phyloP scores from a whole-genome alignment of 495 filamentous ascomycete species.

The Cairneyella variabilis region DNA sequence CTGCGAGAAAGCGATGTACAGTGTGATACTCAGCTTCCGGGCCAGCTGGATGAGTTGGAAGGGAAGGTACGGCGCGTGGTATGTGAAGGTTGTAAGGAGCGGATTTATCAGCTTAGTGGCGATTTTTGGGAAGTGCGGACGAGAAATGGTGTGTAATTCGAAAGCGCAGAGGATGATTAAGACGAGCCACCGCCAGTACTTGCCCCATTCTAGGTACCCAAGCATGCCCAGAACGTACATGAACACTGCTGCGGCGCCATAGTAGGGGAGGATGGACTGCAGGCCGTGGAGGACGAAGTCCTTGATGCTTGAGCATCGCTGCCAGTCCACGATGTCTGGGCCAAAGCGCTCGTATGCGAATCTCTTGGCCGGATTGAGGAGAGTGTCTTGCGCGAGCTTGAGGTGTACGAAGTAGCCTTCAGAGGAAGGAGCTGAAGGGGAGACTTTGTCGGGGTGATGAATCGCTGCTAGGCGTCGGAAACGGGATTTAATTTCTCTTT shows the following conservation, averaged over 20 bases:
- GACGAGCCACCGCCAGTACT: slow-evolving; percentile 86
- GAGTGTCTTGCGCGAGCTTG: slow-evolving; percentile 77
- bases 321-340: slow-evolving; percentile 64
- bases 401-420: slow-evolving; percentile 76
- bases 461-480: slow-evolving; percentile 82
- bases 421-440: slow-evolving; percentile 26
- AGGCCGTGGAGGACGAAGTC: slow-evolving; percentile 71
- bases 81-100: slow-evolving; percentile 43
- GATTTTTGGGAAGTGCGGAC: slow-evolving; percentile 54
- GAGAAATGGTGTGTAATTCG: slow-evolving; percentile 70
- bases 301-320: slow-evolving; percentile 62
- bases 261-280: slow-evolving; percentile 52
- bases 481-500: slow-evolving; percentile 73
- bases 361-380: slow-evolving; percentile 71
- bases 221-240: slow-evolving; percentile 68
- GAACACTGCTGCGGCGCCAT: slow-evolving; percentile 54
- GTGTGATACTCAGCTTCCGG: slow-evolving; percentile 69
- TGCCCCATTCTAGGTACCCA: slow-evolving; percentile 80
- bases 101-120: slow-evolving; percentile 60
- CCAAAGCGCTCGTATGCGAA: slow-evolving; percentile 96
- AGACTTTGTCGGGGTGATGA: slow-evolving; percentile 85
- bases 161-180: slow-evolving; percentile 65
- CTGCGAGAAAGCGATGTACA: slow-evolving; percentile 89
- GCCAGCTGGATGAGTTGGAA: slow-evolving; percentile 82
- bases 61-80: slow-evolving; percentile 69